These are phyloP conservation scores for Ganoderma multipileum DNA, from an alignment of 1,284 basidiomycete genomes.

Conservation along the genomic window DNA sequence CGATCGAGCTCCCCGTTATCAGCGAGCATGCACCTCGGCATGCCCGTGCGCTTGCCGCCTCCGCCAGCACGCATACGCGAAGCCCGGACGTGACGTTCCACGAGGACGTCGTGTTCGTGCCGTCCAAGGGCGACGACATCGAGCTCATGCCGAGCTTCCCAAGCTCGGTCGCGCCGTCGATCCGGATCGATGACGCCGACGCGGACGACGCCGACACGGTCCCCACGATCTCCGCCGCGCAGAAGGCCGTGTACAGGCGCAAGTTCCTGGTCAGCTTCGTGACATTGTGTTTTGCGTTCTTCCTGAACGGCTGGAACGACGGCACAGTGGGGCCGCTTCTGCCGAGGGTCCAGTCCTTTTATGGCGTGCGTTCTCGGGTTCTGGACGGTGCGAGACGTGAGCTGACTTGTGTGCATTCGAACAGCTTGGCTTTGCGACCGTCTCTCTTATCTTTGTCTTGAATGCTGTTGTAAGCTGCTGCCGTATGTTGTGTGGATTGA, in stretches of 20 bases:
- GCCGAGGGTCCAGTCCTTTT: slow-evolving; percentile 59
- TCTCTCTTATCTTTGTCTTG: slow-evolving; percentile 65
- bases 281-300: slow-evolving; percentile 50
- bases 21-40: slow-evolving; percentile 6
- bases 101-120: slow-evolving; percentile 13
- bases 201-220: slow-evolving; percentile 30
- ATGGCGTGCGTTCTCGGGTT: slow-evolving; percentile 45
- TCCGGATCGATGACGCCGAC: slow-evolving; percentile 18
- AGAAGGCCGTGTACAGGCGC: slow-evolving; percentile 24
- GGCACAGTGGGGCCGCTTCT: slow-evolving; percentile 64
- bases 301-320: slow-evolving; percentile 68
- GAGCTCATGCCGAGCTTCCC: slow-evolving; percentile 33
- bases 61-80: slow-evolving; percentile 7
- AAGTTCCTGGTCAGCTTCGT: slow-evolving; percentile 42
- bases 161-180: slow-evolving; percentile 31
- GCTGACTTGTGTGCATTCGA: background rate
- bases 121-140: slow-evolving; percentile 23
- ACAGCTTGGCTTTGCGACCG: slow-evolving; percentile 50
- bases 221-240: slow-evolving; percentile 28
- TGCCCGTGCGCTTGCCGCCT: background rate
- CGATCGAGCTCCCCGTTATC: slow-evolving; percentile 32
- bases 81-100: slow-evolving; percentile 16
- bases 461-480: slow-evolving; percentile 52
- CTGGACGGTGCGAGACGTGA: no score
- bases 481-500: background rate